phyloP scores from a whole-genome alignment of 208 protist genomes.

The Acanthamoeba healyi region DNA sequence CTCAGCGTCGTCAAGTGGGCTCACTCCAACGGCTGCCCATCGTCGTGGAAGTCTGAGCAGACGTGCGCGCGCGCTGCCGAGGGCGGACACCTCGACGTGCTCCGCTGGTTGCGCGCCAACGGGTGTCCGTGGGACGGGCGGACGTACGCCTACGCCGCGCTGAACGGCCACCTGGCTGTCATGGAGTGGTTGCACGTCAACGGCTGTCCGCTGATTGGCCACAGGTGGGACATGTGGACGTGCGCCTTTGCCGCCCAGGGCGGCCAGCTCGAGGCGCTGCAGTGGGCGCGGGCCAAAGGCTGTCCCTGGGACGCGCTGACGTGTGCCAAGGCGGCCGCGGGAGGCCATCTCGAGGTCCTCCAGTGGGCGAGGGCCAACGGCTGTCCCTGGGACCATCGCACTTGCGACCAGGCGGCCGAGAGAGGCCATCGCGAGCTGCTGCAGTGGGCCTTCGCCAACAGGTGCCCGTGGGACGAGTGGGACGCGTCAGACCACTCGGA shows the following conservation, averaged over 20 bases:
- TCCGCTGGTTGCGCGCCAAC: not conserved
- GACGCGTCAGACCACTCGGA: too few relatives aligned
- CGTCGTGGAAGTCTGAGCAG: not conserved
- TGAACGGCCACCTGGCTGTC: constrained; percentile 1
- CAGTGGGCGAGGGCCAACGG: not conserved
- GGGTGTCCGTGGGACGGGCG: constrained; percentile 36
- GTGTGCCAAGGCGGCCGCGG: not conserved
- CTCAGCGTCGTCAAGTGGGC: too few relatives aligned
- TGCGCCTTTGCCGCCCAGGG: not conserved
- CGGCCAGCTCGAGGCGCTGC: not conserved
- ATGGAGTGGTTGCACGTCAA: not conserved
- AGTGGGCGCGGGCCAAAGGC: constrained; percentile 27
- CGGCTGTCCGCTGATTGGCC: too few relatives aligned
- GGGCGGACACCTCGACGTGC: constrained; percentile 6
- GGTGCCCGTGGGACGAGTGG: constrained; percentile 16
- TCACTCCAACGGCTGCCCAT: not conserved
- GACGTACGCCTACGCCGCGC: not conserved
- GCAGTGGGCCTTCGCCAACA: not conserved
- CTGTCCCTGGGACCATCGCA: not conserved
- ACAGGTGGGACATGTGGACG: not conserved
- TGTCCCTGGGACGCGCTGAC: constrained; percentile 19
- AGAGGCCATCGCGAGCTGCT: not conserved
- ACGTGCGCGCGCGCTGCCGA: constrained; percentile 24
- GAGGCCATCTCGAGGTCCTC: not conserved
- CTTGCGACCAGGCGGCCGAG: not conserved